phyloP scores from a whole-genome alignment of 1,284 basidiomycete species.

The Malassezia brasiliensis region DNA sequence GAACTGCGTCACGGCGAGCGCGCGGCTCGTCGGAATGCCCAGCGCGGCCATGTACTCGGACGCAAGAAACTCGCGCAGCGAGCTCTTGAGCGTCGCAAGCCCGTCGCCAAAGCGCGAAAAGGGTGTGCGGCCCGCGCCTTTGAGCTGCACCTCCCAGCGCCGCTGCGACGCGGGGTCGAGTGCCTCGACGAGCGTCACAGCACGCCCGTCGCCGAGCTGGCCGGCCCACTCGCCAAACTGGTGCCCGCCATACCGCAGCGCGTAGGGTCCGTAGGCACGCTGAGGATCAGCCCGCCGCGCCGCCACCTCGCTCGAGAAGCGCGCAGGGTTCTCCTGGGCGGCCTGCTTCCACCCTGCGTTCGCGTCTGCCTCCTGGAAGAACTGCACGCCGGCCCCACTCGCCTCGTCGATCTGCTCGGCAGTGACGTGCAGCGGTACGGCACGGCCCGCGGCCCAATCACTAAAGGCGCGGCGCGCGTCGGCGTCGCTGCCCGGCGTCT shows the following conservation, averaged over 20 bases:
- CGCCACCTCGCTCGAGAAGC: not conserved
- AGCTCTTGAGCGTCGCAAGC: slow-evolving; percentile 79
- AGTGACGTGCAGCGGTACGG: slow-evolving; percentile 2
- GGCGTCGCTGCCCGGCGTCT: not conserved
- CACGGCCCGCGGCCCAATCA: slow-evolving; percentile 18
- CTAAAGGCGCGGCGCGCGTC: slow-evolving; percentile 13
- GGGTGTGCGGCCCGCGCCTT: slow-evolving; percentile 85
- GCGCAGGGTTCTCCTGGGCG: not conserved
- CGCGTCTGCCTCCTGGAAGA: slow-evolving; percentile 18
- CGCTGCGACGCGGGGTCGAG: slow-evolving; percentile 51
- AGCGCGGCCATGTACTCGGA: slow-evolving; percentile 71
- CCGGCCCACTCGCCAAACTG: slow-evolving; percentile 91
- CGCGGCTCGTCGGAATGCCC: slow-evolving; percentile 75
- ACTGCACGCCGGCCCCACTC: slow-evolving; percentile 25
- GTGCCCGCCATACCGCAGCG: slow-evolving; percentile 44
- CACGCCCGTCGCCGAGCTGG: slow-evolving; percentile 91
- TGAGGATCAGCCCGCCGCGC: not conserved
- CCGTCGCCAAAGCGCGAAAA: slow-evolving; percentile 86
- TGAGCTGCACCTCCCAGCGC: slow-evolving; percentile 70
- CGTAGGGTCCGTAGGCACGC: slow-evolving; percentile 30
- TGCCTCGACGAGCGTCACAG: slow-evolving; percentile 69
- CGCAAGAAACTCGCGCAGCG: slow-evolving; percentile 68
- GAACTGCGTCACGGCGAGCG: slow-evolving; percentile 69
- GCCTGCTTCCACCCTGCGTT: not conserved
- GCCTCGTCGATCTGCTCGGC: slow-evolving; percentile 1